Conservation (phyloP, 495 filamentous ascomycete genomes). For the Tuber borchii region DNA sequence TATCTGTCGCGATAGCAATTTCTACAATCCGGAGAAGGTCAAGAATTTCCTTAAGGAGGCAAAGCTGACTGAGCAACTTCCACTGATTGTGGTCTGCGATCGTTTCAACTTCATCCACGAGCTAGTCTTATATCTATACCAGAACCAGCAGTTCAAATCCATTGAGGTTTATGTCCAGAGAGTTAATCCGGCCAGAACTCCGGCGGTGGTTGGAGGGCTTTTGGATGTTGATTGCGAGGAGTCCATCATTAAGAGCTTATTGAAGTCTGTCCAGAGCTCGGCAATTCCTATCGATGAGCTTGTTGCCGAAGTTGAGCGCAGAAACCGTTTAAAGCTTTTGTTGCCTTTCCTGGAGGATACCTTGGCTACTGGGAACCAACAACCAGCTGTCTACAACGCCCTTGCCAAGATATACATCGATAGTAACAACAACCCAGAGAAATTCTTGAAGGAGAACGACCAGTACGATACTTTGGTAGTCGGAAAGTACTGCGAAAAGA, state of each 20-base stretch:
- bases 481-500: constrained; percentile 98
- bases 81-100: constrained; percentile 97
- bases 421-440: constrained; percentile 97
- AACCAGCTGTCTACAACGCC: constrained; percentile 96
- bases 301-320: constrained; percentile 85
- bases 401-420: constrained; percentile 99
- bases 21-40: constrained; percentile 92
- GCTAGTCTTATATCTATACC: constrained; percentile 92
- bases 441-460: constrained; percentile 96
- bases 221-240: constrained; percentile 98
- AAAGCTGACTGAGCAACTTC: constrained; percentile 81
- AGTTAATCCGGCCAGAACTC: constrained; percentile 88
- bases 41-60: constrained; percentile 99
- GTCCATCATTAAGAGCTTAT: constrained; percentile 83
- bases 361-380: constrained; percentile 83
- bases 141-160: constrained; percentile 98
- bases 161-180: constrained; percentile 99
- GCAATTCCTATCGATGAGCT: constrained; percentile 94
- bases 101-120: constrained; percentile 98
- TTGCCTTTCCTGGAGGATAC: constrained; percentile 95
- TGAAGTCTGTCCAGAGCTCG: constrained; percentile 75
- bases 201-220: constrained; percentile 89
- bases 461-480: constrained; percentile 88
- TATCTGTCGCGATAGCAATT: constrained; percentile 90
- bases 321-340: constrained; percentile 92